Base-by-base conservation (phyloP, 129 eudicot genomes). In the Arctium minus region DNA sequence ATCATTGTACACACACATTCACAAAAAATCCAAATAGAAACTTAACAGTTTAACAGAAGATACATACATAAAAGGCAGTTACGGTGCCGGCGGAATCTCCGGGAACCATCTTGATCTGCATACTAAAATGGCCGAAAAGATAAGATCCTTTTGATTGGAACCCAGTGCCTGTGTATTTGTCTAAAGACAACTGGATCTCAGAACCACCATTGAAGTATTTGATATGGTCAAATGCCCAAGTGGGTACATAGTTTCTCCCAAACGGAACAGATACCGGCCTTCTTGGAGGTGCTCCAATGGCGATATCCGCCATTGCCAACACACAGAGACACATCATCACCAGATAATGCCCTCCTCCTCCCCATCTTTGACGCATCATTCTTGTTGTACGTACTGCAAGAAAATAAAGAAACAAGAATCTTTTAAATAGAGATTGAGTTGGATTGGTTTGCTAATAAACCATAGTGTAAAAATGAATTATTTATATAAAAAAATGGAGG, bases 81-180 rank as follows among this genome's bases (percentile, higher is more conserved):
- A 94, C 98, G 2, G 97, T 92, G 84, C 98, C 98, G 69, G 97
- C 98, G 72, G 98, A 94, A 78, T 94, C 98, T 32, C 98, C 97
- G 33, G 88, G 81, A 80, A 91, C 94, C 92, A 94, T 83, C 88
- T 94, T 94, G 29, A 94, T 89, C 31, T 87, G 89, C 98, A 94
- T 94, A 81, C 97, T 90, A 60, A 94, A 92, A 87, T 94, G 97
- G 29, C 98, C 98, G 29, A 94, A 94, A 3, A 94, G 88, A 68
- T 94, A 94, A 64, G 94, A 89, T 2, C 97, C 97, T 84, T 94
- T 94, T 1, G 98, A 94, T 62, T 94, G 98, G 75, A 94, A 94
- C 7, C 98, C 98, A 65, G 98, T 94, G 60, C 98, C 98, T 10
- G 98, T 92, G 83, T 87, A 83, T 5, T 92, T 94, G 82, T 94